Evolutionary conservation across 164 flowering plant genomes (phyloP).

Genomic region (Sextonia rubra): DNA sequence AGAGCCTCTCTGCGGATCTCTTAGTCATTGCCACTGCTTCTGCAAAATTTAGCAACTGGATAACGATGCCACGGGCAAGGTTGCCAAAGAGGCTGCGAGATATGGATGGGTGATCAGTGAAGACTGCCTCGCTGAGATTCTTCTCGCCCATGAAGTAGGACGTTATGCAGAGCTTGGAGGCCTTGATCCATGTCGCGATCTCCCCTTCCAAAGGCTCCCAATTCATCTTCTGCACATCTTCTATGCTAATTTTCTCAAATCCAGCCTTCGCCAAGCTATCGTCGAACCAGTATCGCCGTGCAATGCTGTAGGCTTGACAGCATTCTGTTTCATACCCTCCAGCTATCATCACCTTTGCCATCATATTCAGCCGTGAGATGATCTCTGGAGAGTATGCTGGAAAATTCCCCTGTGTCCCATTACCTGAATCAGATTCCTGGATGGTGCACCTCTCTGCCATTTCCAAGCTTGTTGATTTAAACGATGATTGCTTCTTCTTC

Average conservation of each 20-base stretch:
- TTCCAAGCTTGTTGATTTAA: background rate
- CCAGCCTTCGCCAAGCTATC: constrained; percentile 40
- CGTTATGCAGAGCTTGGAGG: constrained; percentile 36
- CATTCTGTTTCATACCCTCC: constrained; percentile 69
- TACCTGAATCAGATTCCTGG: background rate
- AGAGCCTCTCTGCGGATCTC: constrained; percentile 64
- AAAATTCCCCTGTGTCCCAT: constrained; percentile 19
- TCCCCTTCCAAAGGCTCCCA: constrained; percentile 73
- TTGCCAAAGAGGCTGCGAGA: constrained; percentile 29
- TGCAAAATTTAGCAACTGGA: constrained; percentile 59
- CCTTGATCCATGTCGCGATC: constrained; percentile 55
- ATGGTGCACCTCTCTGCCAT: background rate
- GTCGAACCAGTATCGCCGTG: constrained; percentile 37
- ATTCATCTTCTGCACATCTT: constrained; percentile 62
- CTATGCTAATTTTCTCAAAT: constrained; percentile 47
- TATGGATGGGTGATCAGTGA: constrained; percentile 25
- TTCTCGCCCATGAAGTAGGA: constrained; percentile 47
- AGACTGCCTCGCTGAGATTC: constrained; percentile 41
- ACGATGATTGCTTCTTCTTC: constrained; percentile 5
- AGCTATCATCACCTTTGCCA: constrained; percentile 50
- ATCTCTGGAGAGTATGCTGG: constrained; percentile 39
- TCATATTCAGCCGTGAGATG: constrained; percentile 27
- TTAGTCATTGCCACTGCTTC: constrained; percentile 61
- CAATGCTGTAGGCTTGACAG: constrained; percentile 37
- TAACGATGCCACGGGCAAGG: constrained; percentile 28